Percentiles rank a stretch among this genome's conserved stretches.
phyloP scores from a whole-genome alignment of 768 basidiomycete species.

The Rhodosporidiobolus sp. region DNA sequence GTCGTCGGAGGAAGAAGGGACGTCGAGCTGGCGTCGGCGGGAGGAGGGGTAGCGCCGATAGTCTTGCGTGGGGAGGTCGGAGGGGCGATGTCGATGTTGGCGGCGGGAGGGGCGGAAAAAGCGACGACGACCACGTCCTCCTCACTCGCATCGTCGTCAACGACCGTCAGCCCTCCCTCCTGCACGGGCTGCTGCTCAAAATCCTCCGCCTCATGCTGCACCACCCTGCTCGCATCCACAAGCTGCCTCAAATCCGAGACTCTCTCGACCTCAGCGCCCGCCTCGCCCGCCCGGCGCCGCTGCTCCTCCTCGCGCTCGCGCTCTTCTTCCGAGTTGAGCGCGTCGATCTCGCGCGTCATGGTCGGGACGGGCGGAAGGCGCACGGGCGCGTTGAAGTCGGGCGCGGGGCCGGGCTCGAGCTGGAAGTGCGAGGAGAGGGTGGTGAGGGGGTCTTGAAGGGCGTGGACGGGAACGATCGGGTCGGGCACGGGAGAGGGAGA shows the following conservation, averaged over 20 bases:
- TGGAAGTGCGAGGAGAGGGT: constrained; percentile 8
- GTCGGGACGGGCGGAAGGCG: background rate
- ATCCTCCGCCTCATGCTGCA: background rate
- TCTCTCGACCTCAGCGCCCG: background rate
- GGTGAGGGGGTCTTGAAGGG: background rate
- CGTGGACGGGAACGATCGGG: background rate
- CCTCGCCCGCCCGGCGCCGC: background rate
- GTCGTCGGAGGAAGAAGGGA: too few species aligned
- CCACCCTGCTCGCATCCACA: background rate
- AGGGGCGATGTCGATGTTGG: background rate
- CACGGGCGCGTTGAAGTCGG: background rate
- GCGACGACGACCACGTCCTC: background rate
- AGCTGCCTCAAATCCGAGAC: background rate
- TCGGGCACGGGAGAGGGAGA: background rate
- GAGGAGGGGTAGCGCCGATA: constrained; percentile 15
- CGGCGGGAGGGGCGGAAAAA: background rate
- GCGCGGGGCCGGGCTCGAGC: background rate
- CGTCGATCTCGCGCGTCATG: background rate
- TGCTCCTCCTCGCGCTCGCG: background rate
- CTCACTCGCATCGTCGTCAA: constrained; percentile 20
- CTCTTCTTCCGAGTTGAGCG: background rate
- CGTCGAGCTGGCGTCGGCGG: background rate
- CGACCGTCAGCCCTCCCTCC: background rate
- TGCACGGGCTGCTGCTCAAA: background rate
- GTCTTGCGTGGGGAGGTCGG: background rate